phyloP scores from a whole-genome alignment of 106 monocot genomes.

The Platanthera zijinensis region DNA sequence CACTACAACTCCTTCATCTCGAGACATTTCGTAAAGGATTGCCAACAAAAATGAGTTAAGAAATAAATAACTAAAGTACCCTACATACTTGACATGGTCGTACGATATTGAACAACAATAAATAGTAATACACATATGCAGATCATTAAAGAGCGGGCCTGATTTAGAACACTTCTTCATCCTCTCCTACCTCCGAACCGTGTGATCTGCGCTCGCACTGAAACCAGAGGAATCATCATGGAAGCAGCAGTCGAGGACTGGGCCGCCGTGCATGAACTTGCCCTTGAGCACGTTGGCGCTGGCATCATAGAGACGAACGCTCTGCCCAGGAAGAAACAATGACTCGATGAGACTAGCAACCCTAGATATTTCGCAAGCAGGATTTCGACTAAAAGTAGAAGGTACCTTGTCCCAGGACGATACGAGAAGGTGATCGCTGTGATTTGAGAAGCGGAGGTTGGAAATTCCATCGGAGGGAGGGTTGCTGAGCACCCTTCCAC shows the following conservation, averaged over 20 bases:
- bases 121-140: background rate
- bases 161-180: background rate
- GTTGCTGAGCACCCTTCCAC: conserved; percentile 61
- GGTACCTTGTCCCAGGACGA: conserved; percentile 95
- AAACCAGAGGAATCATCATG: conserved; percentile 97
- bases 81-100: background rate
- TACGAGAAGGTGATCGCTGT: conserved; percentile 92
- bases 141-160: background rate
- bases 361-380: conserved; percentile 4
- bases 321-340: conserved; percentile 30
- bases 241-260: conserved; percentile 97
- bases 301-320: conserved; percentile 86
- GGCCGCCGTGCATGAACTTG: conserved; percentile 73
- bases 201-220: conserved; percentile 65
- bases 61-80: background rate
- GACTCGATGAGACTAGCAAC: background rate
- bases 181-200: conserved; percentile 64
- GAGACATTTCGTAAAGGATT: background rate
- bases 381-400: background rate
- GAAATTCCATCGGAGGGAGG: conserved; percentile 90
- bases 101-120: background rate
- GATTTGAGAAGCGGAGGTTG: conserved; percentile 94
- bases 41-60: background rate
- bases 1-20: background rate
- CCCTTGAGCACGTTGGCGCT: conserved; percentile 58